Conservation (phyloP, 805 yeast species). For the Wickerhamiella qilinensis region DNA sequence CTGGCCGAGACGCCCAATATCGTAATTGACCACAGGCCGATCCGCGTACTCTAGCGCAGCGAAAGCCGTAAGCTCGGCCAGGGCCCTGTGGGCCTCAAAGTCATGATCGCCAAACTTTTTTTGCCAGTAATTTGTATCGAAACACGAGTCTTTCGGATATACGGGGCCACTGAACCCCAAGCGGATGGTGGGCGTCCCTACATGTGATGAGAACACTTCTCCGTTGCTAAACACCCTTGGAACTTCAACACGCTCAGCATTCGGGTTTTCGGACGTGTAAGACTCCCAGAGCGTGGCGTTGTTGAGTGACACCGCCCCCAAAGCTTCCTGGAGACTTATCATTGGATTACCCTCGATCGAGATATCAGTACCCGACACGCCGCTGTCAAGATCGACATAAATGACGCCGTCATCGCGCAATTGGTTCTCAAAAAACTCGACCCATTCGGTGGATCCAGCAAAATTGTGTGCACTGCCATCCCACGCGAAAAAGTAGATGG, state of each 20-base stretch:
- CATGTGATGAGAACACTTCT: slow-evolving; percentile 44
- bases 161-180: slow-evolving; percentile 30
- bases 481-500: slow-evolving; percentile 69
- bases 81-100: slow-evolving; percentile 37
- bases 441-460: slow-evolving; percentile 76
- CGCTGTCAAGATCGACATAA: slow-evolving; percentile 58
- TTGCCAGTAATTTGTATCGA: slow-evolving; percentile 48
- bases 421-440: slow-evolving; percentile 37
- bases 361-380: slow-evolving; percentile 37
- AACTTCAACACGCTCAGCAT: neutral
- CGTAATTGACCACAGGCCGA: slow-evolving; percentile 60
- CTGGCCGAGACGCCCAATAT: slow-evolving; percentile 32
- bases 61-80: slow-evolving; percentile 40
- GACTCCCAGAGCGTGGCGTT: slow-evolving; percentile 8
- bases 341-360: slow-evolving; percentile 51
- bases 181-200: slow-evolving; percentile 58
- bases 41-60: slow-evolving; percentile 48
- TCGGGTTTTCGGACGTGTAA: neutral
- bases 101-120: slow-evolving; percentile 36
- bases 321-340: slow-evolving; percentile 28
- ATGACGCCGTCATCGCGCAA: slow-evolving; percentile 47
- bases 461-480: slow-evolving; percentile 67
- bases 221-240: slow-evolving; percentile 34
- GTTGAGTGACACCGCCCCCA: slow-evolving; percentile 25
- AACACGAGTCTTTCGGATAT: slow-evolving; percentile 38